A percentile compares a stretch with the other conserved stretches of the same genome.
Conservation (phyloP, 2,329 filamentous ascomycete genomes). For the Hortaea werneckii region DNA sequence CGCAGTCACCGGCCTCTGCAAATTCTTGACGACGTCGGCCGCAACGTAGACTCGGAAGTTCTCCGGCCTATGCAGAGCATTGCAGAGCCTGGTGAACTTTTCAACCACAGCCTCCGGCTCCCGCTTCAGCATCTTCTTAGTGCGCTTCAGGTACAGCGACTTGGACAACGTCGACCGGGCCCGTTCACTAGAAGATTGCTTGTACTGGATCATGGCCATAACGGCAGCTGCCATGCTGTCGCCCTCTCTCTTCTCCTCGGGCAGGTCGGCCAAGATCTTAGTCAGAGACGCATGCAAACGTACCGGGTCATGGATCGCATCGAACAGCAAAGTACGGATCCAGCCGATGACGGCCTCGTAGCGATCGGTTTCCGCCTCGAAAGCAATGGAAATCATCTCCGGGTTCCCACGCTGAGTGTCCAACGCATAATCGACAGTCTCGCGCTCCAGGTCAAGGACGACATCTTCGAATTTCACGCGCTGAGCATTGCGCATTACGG, state of each 20-base stretch:
- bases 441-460: constrained; percentile 79
- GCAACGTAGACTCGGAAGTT: constrained; percentile 83
- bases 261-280: constrained; percentile 83
- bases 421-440: constrained; percentile 77
- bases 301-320: constrained; percentile 74
- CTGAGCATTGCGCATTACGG: constrained; percentile 65
- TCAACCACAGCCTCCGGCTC: constrained; percentile 64
- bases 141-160: constrained; percentile 73
- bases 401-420: constrained; percentile 62
- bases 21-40: constrained; percentile 59
- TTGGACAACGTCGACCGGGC: constrained; percentile 77
- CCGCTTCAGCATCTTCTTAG: constrained; percentile 67
- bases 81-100: constrained; percentile 68
- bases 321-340: constrained; percentile 77
- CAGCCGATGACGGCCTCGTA: constrained; percentile 74
- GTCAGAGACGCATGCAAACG: constrained; percentile 54
- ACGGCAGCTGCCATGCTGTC: constrained; percentile 52
- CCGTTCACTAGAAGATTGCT: constrained; percentile 64
- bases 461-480: constrained; percentile 82
- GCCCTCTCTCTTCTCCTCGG: constrained; percentile 82
- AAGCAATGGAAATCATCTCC: constrained; percentile 70
- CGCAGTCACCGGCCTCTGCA: constrained; percentile 63
- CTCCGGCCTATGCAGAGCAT: constrained; percentile 65
- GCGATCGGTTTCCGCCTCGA: constrained; percentile 81
- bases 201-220: constrained; percentile 68